Conservation (phyloP, 805 yeast species). For the Sugiyamaella boreocaroliniensis region DNA sequence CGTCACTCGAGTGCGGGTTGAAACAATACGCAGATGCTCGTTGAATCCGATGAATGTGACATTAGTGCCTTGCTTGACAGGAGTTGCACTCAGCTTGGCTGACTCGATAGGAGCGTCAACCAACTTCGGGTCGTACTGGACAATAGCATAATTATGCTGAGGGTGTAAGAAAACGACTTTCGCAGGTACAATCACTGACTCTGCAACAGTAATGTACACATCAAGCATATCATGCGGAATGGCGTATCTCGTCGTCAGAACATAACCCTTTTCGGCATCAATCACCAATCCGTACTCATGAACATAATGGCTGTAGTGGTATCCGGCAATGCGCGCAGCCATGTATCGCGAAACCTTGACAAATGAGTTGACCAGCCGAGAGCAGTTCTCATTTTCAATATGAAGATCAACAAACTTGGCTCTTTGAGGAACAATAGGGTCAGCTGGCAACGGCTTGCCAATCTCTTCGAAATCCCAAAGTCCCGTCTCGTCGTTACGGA, state of each 20-base stretch:
- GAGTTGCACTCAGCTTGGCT: slow-evolving; percentile 51
- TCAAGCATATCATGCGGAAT: slow-evolving; percentile 83
- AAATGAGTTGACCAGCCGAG: slow-evolving; percentile 56
- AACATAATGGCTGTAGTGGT: slow-evolving; percentile 32
- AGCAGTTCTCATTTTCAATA: slow-evolving; percentile 46
- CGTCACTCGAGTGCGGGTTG: slow-evolving; percentile 69
- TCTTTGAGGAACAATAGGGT: slow-evolving; percentile 44
- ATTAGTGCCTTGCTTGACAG: slow-evolving; percentile 68
- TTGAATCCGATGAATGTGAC: slow-evolving; percentile 78
- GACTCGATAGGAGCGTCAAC: slow-evolving; percentile 66
- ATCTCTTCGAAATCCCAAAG: slow-evolving; percentile 49
- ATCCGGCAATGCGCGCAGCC: slow-evolving; percentile 73
- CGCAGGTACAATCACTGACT: slow-evolving; percentile 74
- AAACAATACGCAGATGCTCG: slow-evolving; percentile 57
- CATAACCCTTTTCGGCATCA: slow-evolving; percentile 74
- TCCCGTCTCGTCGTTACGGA: slow-evolving; percentile 49
- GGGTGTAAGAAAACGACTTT: slow-evolving; percentile 81
- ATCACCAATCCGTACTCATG: slow-evolving; percentile 68
- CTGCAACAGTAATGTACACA: slow-evolving; percentile 73
- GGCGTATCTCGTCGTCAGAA: slow-evolving; percentile 65
- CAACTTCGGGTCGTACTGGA: slow-evolving; percentile 72
- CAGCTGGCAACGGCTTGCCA: slow-evolving; percentile 53
- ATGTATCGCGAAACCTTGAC: slow-evolving; percentile 60
- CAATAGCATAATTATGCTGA: slow-evolving; percentile 73
- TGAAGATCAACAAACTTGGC: slow-evolving; percentile 36